A percentile compares a stretch with the other conserved stretches of the same genome.
These are phyloP conservation scores for Pythium inflatum DNA, from an alignment of 352 stramenopile species.

Conservation along the genomic window DNA sequence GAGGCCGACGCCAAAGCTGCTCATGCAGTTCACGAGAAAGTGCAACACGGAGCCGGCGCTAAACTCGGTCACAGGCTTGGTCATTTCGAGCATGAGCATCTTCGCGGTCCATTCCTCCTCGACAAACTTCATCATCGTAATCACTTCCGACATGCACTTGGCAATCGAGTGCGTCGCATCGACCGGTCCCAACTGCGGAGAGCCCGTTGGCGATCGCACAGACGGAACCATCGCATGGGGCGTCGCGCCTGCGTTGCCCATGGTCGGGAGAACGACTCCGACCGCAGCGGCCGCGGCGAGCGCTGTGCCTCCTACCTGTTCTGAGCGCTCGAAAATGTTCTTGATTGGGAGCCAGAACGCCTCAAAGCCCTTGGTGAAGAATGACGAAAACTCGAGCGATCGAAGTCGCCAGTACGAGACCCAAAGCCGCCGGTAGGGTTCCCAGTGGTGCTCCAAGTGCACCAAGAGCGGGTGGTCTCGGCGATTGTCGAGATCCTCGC, in stretches of 20 bases:
- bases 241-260: neutral
- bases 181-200: neutral
- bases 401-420: conserved; percentile 64
- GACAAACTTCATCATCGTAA: conserved; percentile 69
- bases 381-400: conserved; percentile 63
- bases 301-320: conserved; percentile 26
- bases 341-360: conserved; percentile 72
- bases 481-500: conserved; percentile 42
- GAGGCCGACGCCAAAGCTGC: conserved; percentile 62
- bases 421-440: conserved; percentile 64
- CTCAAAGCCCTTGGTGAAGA: conserved; percentile 67
- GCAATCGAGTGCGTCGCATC: conserved; percentile 37
- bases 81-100: conserved; percentile 77
- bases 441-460: conserved; percentile 61
- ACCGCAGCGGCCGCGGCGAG: conserved; percentile 22
- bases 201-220: conserved; percentile 1
- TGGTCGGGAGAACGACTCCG: conserved; percentile 24
- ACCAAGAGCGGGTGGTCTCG: conserved; percentile 49
- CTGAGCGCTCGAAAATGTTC: conserved; percentile 50
- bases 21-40: conserved; percentile 75
- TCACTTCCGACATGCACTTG: conserved; percentile 63
- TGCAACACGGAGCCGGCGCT: conserved; percentile 60
- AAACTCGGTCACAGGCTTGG: conserved; percentile 64
- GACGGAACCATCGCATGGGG: neutral
- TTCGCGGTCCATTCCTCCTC: conserved; percentile 76